Evolutionary conservation across 2,329 filamentous ascomycete species (phyloP), one percentile per base, ranked within the genome.

Genomic region (Colletotrichum horii): DNA sequence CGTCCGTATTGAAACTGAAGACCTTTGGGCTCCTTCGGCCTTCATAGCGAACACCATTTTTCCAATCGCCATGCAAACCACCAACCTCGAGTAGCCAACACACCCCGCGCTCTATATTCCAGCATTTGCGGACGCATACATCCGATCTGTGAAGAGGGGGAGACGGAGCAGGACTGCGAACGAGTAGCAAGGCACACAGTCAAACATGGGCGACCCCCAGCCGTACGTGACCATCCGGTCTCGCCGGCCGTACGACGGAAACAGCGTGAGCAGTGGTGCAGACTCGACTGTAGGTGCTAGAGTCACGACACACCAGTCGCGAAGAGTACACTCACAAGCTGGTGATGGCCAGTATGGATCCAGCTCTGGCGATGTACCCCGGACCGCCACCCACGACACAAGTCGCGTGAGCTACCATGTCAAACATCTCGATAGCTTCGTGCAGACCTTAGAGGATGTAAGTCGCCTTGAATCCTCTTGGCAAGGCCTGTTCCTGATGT

Each of bases 321-420:
- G 66, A 61, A 76, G 74, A 75, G 66, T 67, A 62, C 64, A 71
- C 74, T 76, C 74, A 76, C 71, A 76, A 30, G 38, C 52, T 32
- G 74, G 62, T n/a, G 16, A 75, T 76, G 71, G 26, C 71, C 83
- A 88, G 86, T 88, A 88, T 79, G 86, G 85, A 78, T 88, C 87
- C 24, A 85, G 83, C 78, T 80, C 81, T 75, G 84, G 83, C 52
- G 85, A 86, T 70, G 82, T 79, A n/a, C 81, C 84, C 30, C 83
- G 84, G 11, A 80, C 86, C 22, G 84, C 89, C 24, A 91, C 90
- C 16, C 90, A 91, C 79, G 90, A 91, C 79, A 89, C 87, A 61
- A 90, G 89, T 79, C 88, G 90, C 56, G 89, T 90, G 5, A 91
- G 84, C 83, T 91, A 89, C 76, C 90, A 91, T 80, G 86, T 91